Evolutionary conservation across 2,329 filamentous ascomycete genomes (phyloP).

Genomic region (Kalaharituber pfeilii): DNA sequence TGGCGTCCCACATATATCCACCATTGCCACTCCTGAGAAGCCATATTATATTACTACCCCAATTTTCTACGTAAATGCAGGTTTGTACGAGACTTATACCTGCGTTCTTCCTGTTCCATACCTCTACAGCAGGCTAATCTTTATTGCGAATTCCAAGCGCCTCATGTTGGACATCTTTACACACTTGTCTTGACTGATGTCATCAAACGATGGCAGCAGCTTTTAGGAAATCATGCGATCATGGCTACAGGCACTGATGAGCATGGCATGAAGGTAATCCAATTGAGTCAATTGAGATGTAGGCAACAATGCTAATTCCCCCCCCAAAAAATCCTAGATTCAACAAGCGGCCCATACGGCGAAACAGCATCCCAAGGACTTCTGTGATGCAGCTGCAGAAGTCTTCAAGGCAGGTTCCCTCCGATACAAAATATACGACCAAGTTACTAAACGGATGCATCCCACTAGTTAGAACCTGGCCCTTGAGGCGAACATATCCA

Average conservation of each 20-base stretch:
- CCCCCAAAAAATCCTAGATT: conserved; percentile 29
- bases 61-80: conserved; percentile 97
- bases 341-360: conserved; percentile 65
- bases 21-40: conserved; percentile 35
- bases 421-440: neutral
- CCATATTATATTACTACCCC: conserved; percentile 92
- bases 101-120: neutral
- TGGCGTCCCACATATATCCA: neutral
- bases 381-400: conserved; percentile 70
- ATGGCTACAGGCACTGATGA: conserved; percentile 90
- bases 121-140: neutral
- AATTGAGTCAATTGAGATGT: neutral
- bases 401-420: conserved; percentile 46
- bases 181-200: conserved; percentile 82
- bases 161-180: conserved; percentile 89
- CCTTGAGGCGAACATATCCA: conserved; percentile 46
- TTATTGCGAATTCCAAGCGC: conserved; percentile 37
- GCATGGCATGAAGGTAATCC: conserved; percentile 68
- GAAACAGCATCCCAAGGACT: conserved; percentile 55
- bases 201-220: conserved; percentile 73
- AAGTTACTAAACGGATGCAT: neutral
- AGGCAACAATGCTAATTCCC: neutral
- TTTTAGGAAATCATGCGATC: conserved; percentile 53
- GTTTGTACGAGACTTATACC: conserved; percentile 33
- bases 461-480: conserved; percentile 41